Evolutionary conservation across 805 yeast species (phyloP).

Genomic region (Spencermartinsiella europaea): DNA sequence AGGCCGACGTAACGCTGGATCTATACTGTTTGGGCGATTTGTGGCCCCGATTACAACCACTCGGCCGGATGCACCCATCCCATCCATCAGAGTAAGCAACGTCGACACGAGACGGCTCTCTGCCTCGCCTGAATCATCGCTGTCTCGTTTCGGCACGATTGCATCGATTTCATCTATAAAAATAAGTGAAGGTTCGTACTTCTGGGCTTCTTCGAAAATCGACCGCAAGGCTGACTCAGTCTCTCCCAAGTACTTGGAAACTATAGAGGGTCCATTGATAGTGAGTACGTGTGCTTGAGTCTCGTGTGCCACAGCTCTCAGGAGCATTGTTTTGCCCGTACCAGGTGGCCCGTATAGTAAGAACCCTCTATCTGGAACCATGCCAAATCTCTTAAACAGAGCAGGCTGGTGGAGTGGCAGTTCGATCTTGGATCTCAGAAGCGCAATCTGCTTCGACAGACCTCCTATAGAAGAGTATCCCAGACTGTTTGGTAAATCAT

Average conservation of each 20-base stretch:
- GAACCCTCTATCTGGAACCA: constrained; percentile 91
- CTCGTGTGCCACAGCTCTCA: constrained; percentile 76
- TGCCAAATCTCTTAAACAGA: constrained; percentile 76
- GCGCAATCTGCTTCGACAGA: constrained; percentile 53
- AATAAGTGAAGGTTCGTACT: constrained; percentile 81
- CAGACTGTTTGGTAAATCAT: constrained; percentile 13
- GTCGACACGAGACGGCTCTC: constrained; percentile 91
- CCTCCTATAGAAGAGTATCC: constrained; percentile 72
- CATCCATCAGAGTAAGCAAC: constrained; percentile 89
- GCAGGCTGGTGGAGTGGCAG: constrained; percentile 77
- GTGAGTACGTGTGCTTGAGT: constrained; percentile 74
- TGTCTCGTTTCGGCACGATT: constrained; percentile 74
- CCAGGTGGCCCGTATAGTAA: constrained; percentile 95
- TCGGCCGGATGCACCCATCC: constrained; percentile 97
- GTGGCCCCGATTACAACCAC: constrained; percentile 97
- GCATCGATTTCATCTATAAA: constrained; percentile 94
- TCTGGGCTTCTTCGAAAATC: constrained; percentile 76
- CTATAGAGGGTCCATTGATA: constrained; percentile 86
- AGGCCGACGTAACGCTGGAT: constrained; percentile 80
- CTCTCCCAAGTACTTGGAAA: constrained; percentile 90
- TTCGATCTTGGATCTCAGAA: constrained; percentile 62
- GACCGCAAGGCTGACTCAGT: constrained; percentile 83
- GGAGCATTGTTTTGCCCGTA: constrained; percentile 88
- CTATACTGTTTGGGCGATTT: constrained; percentile 77
- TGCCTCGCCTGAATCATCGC: constrained; percentile 85